Evolutionary conservation across 495 filamentous ascomycete species (phyloP), one percentile per base, ranked within the genome.

Genomic region (Xylaria intraflava): DNA sequence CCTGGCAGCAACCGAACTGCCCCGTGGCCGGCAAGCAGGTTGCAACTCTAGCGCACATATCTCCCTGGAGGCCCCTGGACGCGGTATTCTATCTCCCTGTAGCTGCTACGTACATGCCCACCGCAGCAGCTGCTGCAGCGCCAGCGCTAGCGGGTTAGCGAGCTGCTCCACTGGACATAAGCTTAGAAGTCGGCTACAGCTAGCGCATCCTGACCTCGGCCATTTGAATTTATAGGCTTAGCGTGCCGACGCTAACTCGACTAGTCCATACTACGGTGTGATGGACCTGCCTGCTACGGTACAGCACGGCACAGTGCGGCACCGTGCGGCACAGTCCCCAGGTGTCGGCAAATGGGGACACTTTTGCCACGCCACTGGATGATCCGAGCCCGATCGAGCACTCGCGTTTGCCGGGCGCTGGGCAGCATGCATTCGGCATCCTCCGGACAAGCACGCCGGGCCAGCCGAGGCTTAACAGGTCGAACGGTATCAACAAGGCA

Each of bases 1-100:
- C 52, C 52, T 36, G 52, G 27, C 44, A 55, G 45, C 45, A 55
- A 55, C 52, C 52, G 44, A 54, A 54, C 20, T 45, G 17, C 38
- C 31, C 22, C 38, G 22, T 45, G 49, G 39, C 49, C 35, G 19
- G 51, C 45, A 47, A 20, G 17, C 31, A 26, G 20, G 16, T 22
- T 38, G 31, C 31, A 22, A 39, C 20, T 23, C 41, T 43, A 12
- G 23, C 17, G 23, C 41, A 26, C 2, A 2, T 12, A n/a, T 19
- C 12, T 5, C 35, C 14, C 35, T 14, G 35, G 4, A n/a, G 3
- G 5, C 5, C 3, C 5, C 3, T 6, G 35, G 7, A 6, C 41
- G 20, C 2, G 3, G 17, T 17, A 17, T 11, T 17, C 35, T 5
- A 38, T 1, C 17, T 17, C 16, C 14, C 2, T 19, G 35, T 17